A percentile compares a stretch with the other conserved stretches of the same genome.
phyloP scores from a whole-genome alignment of 345 rosid species.

The Dimocarpus longan region DNA sequence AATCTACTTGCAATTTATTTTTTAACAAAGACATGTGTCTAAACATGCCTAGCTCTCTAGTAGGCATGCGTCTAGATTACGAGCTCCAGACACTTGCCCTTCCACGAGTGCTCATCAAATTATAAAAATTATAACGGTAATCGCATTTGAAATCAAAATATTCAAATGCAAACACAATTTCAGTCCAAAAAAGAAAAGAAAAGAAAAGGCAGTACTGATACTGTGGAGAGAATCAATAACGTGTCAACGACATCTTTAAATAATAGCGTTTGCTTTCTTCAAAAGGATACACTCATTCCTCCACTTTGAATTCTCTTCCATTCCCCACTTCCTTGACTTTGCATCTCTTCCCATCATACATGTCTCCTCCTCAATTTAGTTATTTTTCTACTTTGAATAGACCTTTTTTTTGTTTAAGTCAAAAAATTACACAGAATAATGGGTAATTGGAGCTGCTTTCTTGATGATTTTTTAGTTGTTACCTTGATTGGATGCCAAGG shows the following conservation, averaged over 20 bases:
- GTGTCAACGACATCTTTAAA: constrained; percentile 6
- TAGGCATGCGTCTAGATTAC: not conserved
- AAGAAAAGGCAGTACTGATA: not conserved
- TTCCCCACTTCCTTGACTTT: constrained; percentile 25
- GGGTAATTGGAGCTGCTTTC: not conserved
- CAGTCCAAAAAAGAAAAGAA: not conserved
- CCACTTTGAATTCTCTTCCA: constrained; percentile 36
- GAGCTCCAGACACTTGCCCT: not conserved
- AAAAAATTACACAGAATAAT: not conserved
- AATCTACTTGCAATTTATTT: too few relatives aligned
- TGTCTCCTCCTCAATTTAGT: not conserved
- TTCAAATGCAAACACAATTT: not conserved
- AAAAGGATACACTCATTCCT: constrained; percentile 24
- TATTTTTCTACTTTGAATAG: not conserved
- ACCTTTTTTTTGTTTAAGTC: not conserved
- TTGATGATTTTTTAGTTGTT: not conserved
- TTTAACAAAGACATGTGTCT: not conserved
- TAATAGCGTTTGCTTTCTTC: constrained; percentile 22
- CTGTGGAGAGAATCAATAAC: not conserved
- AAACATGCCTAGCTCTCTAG: not conserved
- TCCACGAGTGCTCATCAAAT: not conserved
- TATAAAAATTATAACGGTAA: not conserved
- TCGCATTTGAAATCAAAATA: not conserved
- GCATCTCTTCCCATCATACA: constrained; percentile 19
- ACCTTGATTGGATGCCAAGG: not conserved